These are phyloP conservation scores for Trypanosoma theileri DNA, from an alignment of 208 protist species.

Conservation along the genomic window DNA sequence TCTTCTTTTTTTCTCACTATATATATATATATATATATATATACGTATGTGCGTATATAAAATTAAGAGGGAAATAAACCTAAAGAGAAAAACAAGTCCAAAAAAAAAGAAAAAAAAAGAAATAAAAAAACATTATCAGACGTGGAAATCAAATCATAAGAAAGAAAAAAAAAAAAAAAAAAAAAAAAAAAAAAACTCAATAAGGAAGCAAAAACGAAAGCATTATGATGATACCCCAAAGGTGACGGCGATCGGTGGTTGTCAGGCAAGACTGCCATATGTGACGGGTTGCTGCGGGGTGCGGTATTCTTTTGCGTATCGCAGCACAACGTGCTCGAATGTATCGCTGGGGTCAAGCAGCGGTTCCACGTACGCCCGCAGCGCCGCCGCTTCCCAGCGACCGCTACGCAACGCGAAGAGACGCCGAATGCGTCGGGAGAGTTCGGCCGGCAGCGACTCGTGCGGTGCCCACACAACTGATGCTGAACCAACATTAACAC, in stretches of 20 bases:
- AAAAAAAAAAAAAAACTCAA: conserved; percentile 14
- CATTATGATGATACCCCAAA: neutral
- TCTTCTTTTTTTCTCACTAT: neutral
- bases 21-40: too few species aligned
- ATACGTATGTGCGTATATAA: too few species aligned
- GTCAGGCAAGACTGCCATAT: conserved; percentile 47
- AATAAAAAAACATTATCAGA: conserved; percentile 17
- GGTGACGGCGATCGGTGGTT: too few species aligned
- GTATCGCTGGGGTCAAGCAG: conserved; percentile 44
- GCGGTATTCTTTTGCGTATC: conserved; percentile 62
- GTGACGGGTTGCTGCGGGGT: conserved; percentile 55
- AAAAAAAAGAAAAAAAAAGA: conserved; percentile 1
- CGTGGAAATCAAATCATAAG: neutral
- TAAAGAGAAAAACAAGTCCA: neutral
- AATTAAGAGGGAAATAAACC: neutral
- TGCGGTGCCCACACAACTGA: conserved; percentile 48
- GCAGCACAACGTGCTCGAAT: conserved; percentile 57
- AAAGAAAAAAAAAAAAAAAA: conserved; percentile 25
- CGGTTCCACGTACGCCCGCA: conserved; percentile 58
- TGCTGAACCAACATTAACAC: neutral
- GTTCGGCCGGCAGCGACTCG: conserved; percentile 36
- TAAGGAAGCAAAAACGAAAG: neutral
- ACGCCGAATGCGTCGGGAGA: conserved; percentile 37
- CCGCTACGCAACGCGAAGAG: conserved; percentile 58
- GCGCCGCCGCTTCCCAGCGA: conserved; percentile 39